Evolutionary conservation across 257 asterid species (phyloP).

Genomic region (Fraxinus americana): DNA sequence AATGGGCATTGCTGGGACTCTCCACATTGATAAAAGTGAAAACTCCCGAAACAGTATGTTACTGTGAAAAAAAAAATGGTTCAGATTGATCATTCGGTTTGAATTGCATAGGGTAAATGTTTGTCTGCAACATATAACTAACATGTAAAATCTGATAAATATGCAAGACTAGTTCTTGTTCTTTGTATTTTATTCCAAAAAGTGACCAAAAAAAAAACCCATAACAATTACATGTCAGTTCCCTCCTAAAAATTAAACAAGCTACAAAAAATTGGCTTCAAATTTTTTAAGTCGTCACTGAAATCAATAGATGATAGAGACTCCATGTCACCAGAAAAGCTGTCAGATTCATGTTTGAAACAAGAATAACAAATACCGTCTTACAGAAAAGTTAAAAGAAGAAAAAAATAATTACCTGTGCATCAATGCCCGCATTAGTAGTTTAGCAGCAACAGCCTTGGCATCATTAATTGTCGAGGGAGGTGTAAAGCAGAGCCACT

Average conservation of each 20-base stretch:
- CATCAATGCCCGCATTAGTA: conserved; percentile 74
- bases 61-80: conserved; percentile 47
- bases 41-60: conserved; percentile 94
- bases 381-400: conserved; percentile 12
- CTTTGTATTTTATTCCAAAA: conserved; percentile 28
- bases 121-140: conserved; percentile 47
- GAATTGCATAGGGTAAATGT: conserved; percentile 11
- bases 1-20: conserved; percentile 88
- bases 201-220: conserved; percentile 55
- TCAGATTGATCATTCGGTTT: conserved; percentile 31
- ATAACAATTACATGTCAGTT: conserved; percentile 13
- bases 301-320: not conserved
- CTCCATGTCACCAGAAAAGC: conserved; percentile 12
- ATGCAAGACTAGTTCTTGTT: not conserved
- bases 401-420: conserved; percentile 67
- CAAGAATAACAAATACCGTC: conserved; percentile 14
- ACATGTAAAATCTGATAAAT: conserved; percentile 2
- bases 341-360: conserved; percentile 15
- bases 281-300: conserved; percentile 21
- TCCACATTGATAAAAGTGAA: conserved; percentile 96
- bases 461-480: conserved; percentile 87
- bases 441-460: conserved; percentile 64
- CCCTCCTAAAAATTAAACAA: not conserved
- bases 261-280: not conserved
- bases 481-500: conserved; percentile 99